Percentiles rank a stretch among this genome's conserved stretches.
phyloP scores from a whole-genome alignment of 2,329 filamentous ascomycete species.

The Colletotrichum higginsianum region DNA sequence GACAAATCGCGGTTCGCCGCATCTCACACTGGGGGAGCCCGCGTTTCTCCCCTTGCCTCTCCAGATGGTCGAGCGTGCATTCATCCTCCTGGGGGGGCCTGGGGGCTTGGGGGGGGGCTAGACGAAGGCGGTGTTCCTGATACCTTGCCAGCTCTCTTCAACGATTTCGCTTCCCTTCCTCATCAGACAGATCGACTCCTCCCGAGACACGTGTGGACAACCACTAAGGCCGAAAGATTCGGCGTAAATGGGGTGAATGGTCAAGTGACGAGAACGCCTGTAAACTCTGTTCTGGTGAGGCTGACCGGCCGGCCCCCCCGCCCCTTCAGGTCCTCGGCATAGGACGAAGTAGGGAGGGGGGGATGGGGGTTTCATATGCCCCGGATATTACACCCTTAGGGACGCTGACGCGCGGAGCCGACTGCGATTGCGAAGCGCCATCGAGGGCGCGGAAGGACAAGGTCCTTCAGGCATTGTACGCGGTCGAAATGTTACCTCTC shows the following conservation, averaged over 20 bases:
- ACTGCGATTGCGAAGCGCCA: slow-evolving; percentile 26
- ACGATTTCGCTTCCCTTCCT: background rate
- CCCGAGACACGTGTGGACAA: slow-evolving; percentile 8
- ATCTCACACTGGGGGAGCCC: background rate
- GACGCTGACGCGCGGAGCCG: slow-evolving; percentile 29
- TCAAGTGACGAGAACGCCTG: slow-evolving; percentile 35
- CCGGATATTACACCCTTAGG: slow-evolving; percentile 25
- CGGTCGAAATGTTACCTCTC: slow-evolving; percentile 13
- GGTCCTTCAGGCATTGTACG: background rate
- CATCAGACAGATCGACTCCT: background rate
- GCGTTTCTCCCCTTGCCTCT: background rate
- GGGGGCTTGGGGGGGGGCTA: background rate
- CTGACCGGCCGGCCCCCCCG: slow-evolving; percentile 11
- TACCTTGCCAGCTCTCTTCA: background rate
- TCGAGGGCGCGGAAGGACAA: no score
- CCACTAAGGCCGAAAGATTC: slow-evolving; percentile 8
- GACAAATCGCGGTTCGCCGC: background rate
- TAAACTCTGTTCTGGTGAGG: slow-evolving; percentile 35
- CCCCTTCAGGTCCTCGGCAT: slow-evolving; percentile 10
- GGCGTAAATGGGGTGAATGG: slow-evolving; percentile 20
- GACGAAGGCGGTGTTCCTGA: background rate
- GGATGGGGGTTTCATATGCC: slow-evolving; percentile 31
- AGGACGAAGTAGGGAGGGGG: slow-evolving; percentile 24
- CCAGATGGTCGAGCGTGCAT: slow-evolving; percentile 17
- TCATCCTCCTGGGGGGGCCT: background rate